Conservation (phyloP, 345 rosid genomes). For the Trapa bicornis region DNA sequence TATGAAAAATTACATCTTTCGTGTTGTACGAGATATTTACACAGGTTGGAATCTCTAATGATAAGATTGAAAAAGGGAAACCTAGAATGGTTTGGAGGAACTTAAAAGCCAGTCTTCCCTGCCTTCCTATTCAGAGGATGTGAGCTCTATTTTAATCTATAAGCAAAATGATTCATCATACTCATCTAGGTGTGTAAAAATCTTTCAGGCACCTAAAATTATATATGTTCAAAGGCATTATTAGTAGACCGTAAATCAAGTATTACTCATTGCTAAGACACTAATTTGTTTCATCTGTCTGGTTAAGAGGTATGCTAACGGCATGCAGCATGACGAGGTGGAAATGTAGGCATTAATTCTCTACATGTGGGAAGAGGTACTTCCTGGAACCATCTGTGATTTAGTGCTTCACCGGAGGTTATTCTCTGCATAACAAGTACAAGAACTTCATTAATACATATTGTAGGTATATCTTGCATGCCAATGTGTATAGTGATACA, state of each 20-base stretch:
- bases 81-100: not conserved
- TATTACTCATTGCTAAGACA: not conserved
- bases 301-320: not conserved
- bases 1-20: not conserved
- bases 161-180: not conserved
- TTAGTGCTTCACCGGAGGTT: conserved; percentile 62
- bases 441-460: not conserved
- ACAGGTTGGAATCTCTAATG: not conserved
- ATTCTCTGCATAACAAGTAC: conserved; percentile 40
- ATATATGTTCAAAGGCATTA: not conserved
- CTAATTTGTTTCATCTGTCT: not conserved
- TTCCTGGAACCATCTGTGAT: conserved; percentile 75
- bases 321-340: conserved; percentile 24
- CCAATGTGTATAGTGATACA: too few relatives aligned
- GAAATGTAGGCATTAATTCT: conserved; percentile 73
- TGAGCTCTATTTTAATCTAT: not conserved
- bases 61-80: not conserved
- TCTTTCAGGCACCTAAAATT: conserved; percentile 3
- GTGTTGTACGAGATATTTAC: not conserved
- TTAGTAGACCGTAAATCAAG: not conserved
- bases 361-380: conserved; percentile 62
- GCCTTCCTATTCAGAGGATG: not conserved
- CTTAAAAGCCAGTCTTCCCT: not conserved
- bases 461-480: too few relatives aligned
- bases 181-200: not conserved